Evolutionary conservation across 2,329 filamentous ascomycete species (phyloP).

Genomic region (Scedosporium boydii): DNA sequence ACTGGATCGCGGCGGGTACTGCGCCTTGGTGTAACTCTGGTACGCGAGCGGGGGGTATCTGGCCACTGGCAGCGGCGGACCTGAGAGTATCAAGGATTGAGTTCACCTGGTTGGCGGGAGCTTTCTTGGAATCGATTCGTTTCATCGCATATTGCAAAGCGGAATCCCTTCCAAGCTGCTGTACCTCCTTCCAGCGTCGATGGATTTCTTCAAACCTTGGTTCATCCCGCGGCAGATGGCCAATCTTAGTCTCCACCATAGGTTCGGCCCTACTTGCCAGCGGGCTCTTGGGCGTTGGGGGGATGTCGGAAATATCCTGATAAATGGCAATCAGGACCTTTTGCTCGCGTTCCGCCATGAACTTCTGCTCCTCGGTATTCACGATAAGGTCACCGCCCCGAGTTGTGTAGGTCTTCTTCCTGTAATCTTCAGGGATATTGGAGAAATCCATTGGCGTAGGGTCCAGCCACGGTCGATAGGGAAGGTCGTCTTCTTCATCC

Average conservation of each 20-base stretch:
- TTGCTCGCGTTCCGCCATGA: slow-evolving; percentile 47
- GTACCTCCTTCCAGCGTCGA: slow-evolving; percentile 36
- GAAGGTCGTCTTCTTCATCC: slow-evolving; percentile 48
- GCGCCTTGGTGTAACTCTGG: neutral
- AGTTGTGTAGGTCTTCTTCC: slow-evolving; percentile 40
- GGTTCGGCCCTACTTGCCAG: slow-evolving; percentile 20
- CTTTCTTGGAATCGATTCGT: slow-evolving; percentile 29
- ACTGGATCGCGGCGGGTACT: slow-evolving; percentile 8
- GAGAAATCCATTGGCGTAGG: slow-evolving; percentile 38
- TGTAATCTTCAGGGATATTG: slow-evolving; percentile 32
- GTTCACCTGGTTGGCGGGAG: slow-evolving; percentile 26
- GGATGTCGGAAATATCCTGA: slow-evolving; percentile 42
- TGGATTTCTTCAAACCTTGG: slow-evolving; percentile 38
- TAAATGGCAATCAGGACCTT: slow-evolving; percentile 54
- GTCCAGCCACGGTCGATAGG: slow-evolving; percentile 42
- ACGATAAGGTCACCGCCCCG: slow-evolving; percentile 43
- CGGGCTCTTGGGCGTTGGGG: slow-evolving; percentile 46
- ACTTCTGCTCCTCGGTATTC: slow-evolving; percentile 44
- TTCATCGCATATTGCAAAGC: slow-evolving; percentile 32
- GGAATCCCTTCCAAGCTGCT: slow-evolving; percentile 31
- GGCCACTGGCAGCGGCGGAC: neutral
- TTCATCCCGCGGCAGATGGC: slow-evolving; percentile 27
- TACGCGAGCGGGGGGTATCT: neutral
- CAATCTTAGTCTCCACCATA: slow-evolving; percentile 18
- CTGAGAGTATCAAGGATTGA: slow-evolving; percentile 23